Base-by-base conservation (phyloP, 148 eudicot genomes). In the Vaccinium corymbosum region DNA sequence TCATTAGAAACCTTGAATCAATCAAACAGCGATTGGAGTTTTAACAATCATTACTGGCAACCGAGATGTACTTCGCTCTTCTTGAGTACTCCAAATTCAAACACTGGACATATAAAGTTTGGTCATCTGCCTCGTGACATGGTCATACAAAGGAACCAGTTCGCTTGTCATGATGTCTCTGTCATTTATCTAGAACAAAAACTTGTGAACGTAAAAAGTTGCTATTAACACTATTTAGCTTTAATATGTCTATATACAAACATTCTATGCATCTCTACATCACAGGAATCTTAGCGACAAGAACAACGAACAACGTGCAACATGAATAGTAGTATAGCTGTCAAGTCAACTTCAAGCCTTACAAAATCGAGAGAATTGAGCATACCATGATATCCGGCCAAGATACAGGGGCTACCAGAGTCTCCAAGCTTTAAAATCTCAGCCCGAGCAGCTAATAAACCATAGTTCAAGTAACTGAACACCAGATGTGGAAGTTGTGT, bases 401-500 rank as follows among this genome's bases (percentile, higher is more conserved):
- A 84, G 83, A 95, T 80, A 82, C 99, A 97, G 6, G 98, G 98
- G 87, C 88, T 97, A 70, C 86, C 95, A 84, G 93, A 81, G 79
- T 88, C 90, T 85, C 88, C 93, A 80, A 88, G 93, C 87, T 92
- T 92, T 82, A 95, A 74, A 78, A 97, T 97, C 91, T 97, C 98
- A 83, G 98, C 99, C 87, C 99, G 95, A 61, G 99, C 98, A 56
- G 99, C 99, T 84, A 95, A 90, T 90, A 97, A 89, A 70, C 99
- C 99, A 87, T 95, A 97, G 83, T 84, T 92, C 90, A 97, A 88
- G 89, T 97, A 97, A 90, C 99, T 97, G 95, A 76, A 86, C 76
- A 83, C 14, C 57, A 84, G 22, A 80, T 11, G 53, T 4, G 42
- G 27, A 82, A 83, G 35, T 46, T 32, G 80, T 15, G 35, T 50